Percentiles rank a stretch among this genome's conserved stretches.
Evolutionary conservation across 2,329 filamentous ascomycete genomes (phyloP).

Genomic region (Aspergillus sp.): DNA sequence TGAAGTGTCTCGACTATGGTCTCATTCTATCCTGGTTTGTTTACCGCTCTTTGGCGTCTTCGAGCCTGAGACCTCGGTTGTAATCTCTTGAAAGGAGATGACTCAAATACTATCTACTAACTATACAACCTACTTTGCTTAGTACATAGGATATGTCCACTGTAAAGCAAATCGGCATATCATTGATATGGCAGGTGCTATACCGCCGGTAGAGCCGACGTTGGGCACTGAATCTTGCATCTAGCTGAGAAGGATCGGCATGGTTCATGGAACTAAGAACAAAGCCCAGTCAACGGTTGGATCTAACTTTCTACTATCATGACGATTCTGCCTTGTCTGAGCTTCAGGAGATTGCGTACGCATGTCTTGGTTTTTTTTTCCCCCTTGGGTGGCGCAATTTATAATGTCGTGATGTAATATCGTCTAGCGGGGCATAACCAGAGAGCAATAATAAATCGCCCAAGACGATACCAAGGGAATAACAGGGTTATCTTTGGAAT

Average conservation of each 20-base stretch:
- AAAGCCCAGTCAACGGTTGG: background rate
- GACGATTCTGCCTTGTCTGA: background rate
- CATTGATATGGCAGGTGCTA: background rate
- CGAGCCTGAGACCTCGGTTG: background rate
- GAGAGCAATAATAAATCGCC: background rate
- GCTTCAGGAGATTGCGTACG: background rate
- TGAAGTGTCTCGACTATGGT: background rate
- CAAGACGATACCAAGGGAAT: background rate
- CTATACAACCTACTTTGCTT: no score
- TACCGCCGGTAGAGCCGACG: background rate
- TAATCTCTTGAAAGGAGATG: background rate
- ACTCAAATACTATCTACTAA: background rate
- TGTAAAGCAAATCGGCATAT: background rate
- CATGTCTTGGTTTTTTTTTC: no score
- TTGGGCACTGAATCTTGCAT: slow-evolving; percentile 7
- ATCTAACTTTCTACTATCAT: background rate
- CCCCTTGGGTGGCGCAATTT: background rate
- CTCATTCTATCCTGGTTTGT: background rate
- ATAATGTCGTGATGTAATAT: background rate
- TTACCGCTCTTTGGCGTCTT: background rate
- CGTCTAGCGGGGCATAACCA: background rate
- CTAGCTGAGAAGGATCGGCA: slow-evolving; percentile 1
- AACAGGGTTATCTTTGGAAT: background rate
- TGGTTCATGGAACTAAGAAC: slow-evolving; percentile 1
- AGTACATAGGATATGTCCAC: background rate